Evolutionary conservation across 257 asterid species (phyloP).

Genomic region (Solanum chiquidenum): DNA sequence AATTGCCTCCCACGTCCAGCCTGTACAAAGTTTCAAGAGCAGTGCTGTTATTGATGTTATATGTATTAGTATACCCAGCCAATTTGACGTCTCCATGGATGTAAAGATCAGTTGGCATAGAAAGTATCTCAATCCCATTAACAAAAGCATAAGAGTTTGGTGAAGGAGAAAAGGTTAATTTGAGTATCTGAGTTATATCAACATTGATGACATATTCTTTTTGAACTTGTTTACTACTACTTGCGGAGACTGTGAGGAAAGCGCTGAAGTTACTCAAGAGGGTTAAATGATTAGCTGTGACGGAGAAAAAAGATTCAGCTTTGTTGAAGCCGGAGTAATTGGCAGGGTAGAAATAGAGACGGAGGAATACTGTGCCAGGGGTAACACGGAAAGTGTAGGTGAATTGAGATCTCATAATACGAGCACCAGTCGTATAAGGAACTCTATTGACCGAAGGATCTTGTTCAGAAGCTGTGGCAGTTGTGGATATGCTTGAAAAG

Average conservation of each 20-base stretch:
- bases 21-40: conserved; percentile 40
- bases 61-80: neutral
- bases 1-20: conserved; percentile 30
- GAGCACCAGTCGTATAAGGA: conserved; percentile 30
- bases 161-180: conserved; percentile 29
- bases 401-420: conserved; percentile 25
- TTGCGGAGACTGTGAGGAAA: neutral
- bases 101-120: conserved; percentile 34
- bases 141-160: conserved; percentile 34
- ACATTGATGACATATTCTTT: conserved; percentile 28
- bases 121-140: conserved; percentile 57
- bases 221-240: neutral
- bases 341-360: conserved; percentile 40
- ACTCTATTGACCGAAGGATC: conserved; percentile 2
- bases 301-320: conserved; percentile 13
- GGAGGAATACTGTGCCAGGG: conserved; percentile 38
- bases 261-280: conserved; percentile 39
- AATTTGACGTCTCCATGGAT: conserved; percentile 1
- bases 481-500: conserved; percentile 9
- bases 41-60: neutral
- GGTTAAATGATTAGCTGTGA: conserved; percentile 26
- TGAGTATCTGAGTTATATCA: conserved; percentile 12
- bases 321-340: conserved; percentile 11
- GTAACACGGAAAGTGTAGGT: conserved; percentile 33
- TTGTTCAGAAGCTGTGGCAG: conserved; percentile 1